Percentiles rank a stretch among this genome's conserved stretches.
These are phyloP conservation scores for Polygonum aviculare DNA, from an alignment of 148 eudicot species.

Conservation along the genomic window DNA sequence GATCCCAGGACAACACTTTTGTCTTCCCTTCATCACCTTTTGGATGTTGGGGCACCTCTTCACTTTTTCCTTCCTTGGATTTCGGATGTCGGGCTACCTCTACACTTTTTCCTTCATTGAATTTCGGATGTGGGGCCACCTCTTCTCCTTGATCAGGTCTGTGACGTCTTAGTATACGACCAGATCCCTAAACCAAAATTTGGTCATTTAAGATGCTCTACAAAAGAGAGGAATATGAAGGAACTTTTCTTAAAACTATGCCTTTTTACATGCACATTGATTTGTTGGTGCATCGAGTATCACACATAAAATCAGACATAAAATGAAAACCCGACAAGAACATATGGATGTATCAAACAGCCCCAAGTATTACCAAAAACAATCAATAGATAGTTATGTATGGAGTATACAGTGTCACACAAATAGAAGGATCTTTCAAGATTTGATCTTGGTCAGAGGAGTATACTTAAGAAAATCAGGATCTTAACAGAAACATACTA, in stretches of 20 bases:
- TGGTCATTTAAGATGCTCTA: not conserved
- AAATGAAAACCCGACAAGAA: not conserved
- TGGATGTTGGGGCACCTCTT: too few relatives aligned
- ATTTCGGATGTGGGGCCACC: not conserved
- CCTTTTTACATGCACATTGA: not conserved
- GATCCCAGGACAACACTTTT: not conserved
- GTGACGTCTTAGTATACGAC: not conserved
- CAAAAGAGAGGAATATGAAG: not conserved
- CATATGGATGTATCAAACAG: not conserved
- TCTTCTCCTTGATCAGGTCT: not conserved
- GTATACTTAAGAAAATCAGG: not conserved
- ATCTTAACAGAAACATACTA: not conserved
- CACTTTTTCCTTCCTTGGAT: too few relatives aligned
- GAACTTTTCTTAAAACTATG: not conserved
- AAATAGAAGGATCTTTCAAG: not conserved
- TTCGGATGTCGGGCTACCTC: too few relatives aligned
- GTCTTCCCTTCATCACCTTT: too few relatives aligned
- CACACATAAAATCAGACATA: not conserved
- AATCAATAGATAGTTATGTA: not conserved
- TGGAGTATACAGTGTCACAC: not conserved
- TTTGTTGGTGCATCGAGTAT: not conserved
- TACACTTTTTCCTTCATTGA: too few relatives aligned
- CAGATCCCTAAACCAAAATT: not conserved
- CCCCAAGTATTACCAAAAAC: not conserved
- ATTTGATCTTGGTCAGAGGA: not conserved